Evolutionary conservation across 2,329 filamentous ascomycete species (phyloP), one percentile per base, ranked within the genome.

Genomic region (Ploettnerulaceae sp.): DNA sequence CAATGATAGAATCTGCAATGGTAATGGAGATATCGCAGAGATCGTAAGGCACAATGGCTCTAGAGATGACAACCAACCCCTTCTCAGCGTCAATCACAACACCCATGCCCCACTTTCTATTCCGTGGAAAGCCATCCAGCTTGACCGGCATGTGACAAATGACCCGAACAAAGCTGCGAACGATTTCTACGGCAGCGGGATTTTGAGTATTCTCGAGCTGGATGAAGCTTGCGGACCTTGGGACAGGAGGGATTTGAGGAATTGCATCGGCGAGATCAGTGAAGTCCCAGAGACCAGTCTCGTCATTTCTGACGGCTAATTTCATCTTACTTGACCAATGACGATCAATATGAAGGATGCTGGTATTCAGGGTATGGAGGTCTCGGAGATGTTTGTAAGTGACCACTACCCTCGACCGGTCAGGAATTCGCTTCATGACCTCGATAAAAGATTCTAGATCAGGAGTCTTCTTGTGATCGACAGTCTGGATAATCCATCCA

Each of bases 271-370:
- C 85, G 28, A 98, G 74, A 61, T 95, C 87, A 24, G 78, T 79
- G 60, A 97, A 97, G 67, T 98, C 93, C 94, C 93, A 98, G 7
- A 96, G 70, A 5, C 93, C 94, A 1, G 87, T 87, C 52, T 75
- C 71, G 61, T 98, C 93, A 66, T 98, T 98, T 46, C 93, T 82
- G 43, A 91, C 80, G 3, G 91, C 90, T 60, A 96, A 71, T 61
- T 89, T 84, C 86, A 98, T 97, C 71, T 94, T 94, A 47, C 84
- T 83, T 39, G 89, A 85, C 93, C 93, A 98, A 67, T 98, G 93
- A 33, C 93, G 82, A 66, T 98, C 93, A 45, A 98, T 80, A 55
- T 93, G 85, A 54, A 96, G 78, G 63, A 98, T 91, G 48, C 84
- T 87, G 1, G 93, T 98, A 66, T 95, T 90, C 44, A 94, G 77